Percentiles rank a stretch among this genome's conserved stretches.
These are phyloP conservation scores for Daldinia eschscholtzii DNA, from an alignment of 2,329 filamentous ascomycete species.

Conservation along the genomic window DNA sequence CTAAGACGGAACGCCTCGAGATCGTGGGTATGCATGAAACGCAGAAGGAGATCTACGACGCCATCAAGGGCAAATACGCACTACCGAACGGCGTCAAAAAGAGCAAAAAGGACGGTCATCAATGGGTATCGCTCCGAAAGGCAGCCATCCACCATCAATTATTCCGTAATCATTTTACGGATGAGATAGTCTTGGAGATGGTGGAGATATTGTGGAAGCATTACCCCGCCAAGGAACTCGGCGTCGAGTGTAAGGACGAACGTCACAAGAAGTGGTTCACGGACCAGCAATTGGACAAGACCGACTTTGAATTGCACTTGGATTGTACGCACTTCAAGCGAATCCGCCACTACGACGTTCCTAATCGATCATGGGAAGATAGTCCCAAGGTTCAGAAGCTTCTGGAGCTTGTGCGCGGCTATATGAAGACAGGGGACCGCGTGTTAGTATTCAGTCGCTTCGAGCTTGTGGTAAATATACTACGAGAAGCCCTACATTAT, in stretches of 20 bases:
- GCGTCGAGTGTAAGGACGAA: conserved; percentile 56
- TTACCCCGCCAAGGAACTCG: conserved; percentile 66
- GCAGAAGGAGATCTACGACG: conserved; percentile 80
- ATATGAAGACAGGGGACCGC: conserved; percentile 84
- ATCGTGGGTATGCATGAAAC: conserved; percentile 81
- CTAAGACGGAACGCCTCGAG: conserved; percentile 81
- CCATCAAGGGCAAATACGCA: conserved; percentile 72
- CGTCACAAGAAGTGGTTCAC: conserved; percentile 66
- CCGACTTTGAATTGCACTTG: conserved; percentile 74
- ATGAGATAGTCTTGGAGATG: conserved; percentile 82
- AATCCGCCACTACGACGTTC: conserved; percentile 66
- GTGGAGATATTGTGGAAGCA: conserved; percentile 80
- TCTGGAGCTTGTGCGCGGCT: conserved; percentile 77
- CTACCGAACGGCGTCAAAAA: conserved; percentile 70
- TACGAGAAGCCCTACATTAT: conserved; percentile 83
- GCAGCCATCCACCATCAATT: conserved; percentile 92
- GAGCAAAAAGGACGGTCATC: conserved; percentile 68
- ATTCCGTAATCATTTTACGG: conserved; percentile 83
- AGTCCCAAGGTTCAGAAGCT: conserved; percentile 89
- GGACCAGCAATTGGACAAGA: conserved; percentile 68
- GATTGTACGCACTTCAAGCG: conserved; percentile 73
- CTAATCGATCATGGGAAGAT: conserved; percentile 66
- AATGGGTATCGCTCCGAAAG: conserved; percentile 92
- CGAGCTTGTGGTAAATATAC: conserved; percentile 88
- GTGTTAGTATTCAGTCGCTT: conserved; percentile 95